Percentiles rank a stretch among this genome's conserved stretches.
Conservation (phyloP, 805 yeast species). For the Yarrowia sp. region DNA sequence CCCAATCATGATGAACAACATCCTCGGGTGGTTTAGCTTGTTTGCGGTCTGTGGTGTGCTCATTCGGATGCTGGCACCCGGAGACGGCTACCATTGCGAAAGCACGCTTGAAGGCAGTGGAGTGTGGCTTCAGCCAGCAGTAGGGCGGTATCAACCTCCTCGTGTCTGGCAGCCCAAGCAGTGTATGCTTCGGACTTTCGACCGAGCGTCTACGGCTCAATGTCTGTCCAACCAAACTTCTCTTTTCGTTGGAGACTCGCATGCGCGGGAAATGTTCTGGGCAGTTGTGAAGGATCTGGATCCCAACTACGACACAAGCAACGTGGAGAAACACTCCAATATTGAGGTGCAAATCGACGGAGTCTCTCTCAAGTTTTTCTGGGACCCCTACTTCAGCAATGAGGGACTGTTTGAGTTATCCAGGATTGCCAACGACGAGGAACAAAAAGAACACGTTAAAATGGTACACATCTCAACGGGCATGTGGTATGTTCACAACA, state of each 20-base stretch:
- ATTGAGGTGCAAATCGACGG: background rate
- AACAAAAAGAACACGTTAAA: background rate
- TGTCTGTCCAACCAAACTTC: conserved; percentile 29
- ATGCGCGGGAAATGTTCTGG: conserved; percentile 32
- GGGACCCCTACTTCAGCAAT: conserved; percentile 5
- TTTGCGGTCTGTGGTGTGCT: background rate
- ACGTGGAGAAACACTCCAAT: background rate
- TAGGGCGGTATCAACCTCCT: conserved; percentile 12
- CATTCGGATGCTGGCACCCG: background rate
- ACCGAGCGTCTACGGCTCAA: conserved; percentile 25
- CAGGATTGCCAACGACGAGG: background rate
- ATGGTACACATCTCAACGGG: conserved; percentile 17
- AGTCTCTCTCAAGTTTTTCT: background rate
- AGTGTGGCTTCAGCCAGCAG: background rate
- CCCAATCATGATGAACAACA: conserved; percentile 14
- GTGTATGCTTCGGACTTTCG: conserved; percentile 30
- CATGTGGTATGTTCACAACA: conserved; percentile 28
- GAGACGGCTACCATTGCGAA: conserved; percentile 14
- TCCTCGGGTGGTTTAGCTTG: conserved; percentile 9
- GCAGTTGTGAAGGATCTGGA: conserved; percentile 30
- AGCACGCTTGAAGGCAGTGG: conserved; percentile 17
- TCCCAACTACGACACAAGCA: conserved; percentile 27
- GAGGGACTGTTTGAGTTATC: background rate
- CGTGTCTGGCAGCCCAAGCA: conserved; percentile 32
- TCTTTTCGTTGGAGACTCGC: conserved; percentile 32